Evolutionary conservation across 306 rosid species (phyloP).

Genomic region (Sicyos baderoa): DNA sequence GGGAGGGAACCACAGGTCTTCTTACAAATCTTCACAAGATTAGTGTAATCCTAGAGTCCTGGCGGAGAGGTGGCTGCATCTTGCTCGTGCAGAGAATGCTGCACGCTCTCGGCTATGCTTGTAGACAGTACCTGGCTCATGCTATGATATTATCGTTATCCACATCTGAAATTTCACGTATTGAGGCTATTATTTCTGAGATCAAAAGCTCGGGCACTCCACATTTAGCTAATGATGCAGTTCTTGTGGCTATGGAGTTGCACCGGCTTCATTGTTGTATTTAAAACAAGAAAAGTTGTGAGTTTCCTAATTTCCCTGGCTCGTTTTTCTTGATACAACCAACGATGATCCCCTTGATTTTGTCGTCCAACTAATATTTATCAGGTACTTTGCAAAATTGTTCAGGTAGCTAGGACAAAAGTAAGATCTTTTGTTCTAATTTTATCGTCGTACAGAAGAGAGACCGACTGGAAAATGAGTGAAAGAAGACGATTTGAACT

Average conservation of each 20-base stretch:
- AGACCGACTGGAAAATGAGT: background rate
- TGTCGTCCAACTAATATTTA: background rate
- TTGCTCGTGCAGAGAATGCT: conserved; percentile 58
- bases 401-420: conserved; percentile 1
- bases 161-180: conserved; percentile 60
- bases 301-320: background rate
- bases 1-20: conserved; percentile 84
- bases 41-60: conserved; percentile 58
- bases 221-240: conserved; percentile 55
- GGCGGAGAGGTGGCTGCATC: conserved; percentile 46
- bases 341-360: background rate
- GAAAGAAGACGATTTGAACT: background rate
- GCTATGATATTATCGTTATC: conserved; percentile 90
- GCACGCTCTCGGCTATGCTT: conserved; percentile 73
- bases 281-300: conserved; percentile 29
- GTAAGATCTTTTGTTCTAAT: conserved; percentile 12
- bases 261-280: conserved; percentile 75
- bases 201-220: conserved; percentile 59
- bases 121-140: conserved; percentile 65
- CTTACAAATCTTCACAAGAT: conserved; percentile 79
- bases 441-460: conserved; percentile 2
- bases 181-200: conserved; percentile 61
- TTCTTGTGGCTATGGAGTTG: conserved; percentile 67
- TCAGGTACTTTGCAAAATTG: conserved; percentile 14
- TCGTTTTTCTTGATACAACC: background rate